Conservation (phyloP, 768 basidiomycete species). For the Phylloporus rhodoxanthus region DNA sequence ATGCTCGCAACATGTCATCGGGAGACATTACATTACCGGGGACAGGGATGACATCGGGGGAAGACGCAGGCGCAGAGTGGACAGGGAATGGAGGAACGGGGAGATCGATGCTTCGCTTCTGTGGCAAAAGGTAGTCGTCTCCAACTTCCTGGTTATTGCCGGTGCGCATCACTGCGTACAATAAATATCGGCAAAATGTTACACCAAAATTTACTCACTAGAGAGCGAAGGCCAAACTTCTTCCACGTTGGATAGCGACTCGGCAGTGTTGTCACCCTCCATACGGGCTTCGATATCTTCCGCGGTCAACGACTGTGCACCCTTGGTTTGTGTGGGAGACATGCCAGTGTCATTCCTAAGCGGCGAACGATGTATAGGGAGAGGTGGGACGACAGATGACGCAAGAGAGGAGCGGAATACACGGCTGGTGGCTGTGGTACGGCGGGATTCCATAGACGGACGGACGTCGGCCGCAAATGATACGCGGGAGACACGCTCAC, state of each 20-base stretch:
- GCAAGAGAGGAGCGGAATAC: constrained; percentile 40
- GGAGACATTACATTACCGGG: constrained; percentile 48
- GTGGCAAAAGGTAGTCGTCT: constrained; percentile 45
- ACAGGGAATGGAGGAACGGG: constrained; percentile 32
- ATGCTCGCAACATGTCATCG: constrained; percentile 73
- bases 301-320: constrained; percentile 40
- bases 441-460: constrained; percentile 41
- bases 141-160: constrained; percentile 30
- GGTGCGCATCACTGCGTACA: constrained; percentile 64
- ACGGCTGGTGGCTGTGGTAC: constrained; percentile 37
- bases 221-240: constrained; percentile 66
- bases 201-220: constrained; percentile 38
- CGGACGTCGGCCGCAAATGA: constrained; percentile 64
- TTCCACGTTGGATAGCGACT: constrained; percentile 39
- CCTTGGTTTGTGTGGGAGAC: constrained; percentile 42
- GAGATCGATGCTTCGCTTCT: constrained; percentile 19
- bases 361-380: constrained; percentile 26
- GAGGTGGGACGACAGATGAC: constrained; percentile 37
- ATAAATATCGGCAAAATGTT: constrained; percentile 2
- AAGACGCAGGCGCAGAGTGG: constrained; percentile 32
- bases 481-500: constrained; percentile 53
- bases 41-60: constrained; percentile 36
- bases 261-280: constrained; percentile 28
- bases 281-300: constrained; percentile 61
- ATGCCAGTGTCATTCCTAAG: constrained; percentile 26